Evolutionary conservation across 306 rosid genomes (phyloP), one percentile per base, ranked within the genome.

Genomic region (Mimosa bimucronata): DNA sequence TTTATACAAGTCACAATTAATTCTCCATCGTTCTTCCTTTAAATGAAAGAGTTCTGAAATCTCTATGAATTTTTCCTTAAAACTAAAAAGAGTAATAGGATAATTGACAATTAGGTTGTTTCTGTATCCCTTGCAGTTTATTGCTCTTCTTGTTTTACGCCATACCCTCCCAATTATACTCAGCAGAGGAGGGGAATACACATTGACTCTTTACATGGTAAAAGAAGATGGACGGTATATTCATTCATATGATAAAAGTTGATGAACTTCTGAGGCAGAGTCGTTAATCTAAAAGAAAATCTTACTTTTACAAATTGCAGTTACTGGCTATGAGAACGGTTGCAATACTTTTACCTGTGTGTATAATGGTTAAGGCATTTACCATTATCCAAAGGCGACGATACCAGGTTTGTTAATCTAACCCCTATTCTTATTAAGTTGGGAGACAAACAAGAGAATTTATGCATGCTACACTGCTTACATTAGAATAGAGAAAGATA

Each of bases 161-260:
- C 94, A 91, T 74, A 85, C 87, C 55, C 93, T 94, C 53, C 92
- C 94, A 16, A 52, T 91, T 38, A 72, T 91, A 87, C 76, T 92
- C 52, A 75, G 82, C 38, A 94, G 82, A 81, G 84, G 73, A 37
- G 90, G 82, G 76, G 92, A 85, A 68, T 84, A 86, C 83, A 77
- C 97, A 9, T 50, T 85, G 84, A 84, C 89, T 16, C 75, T 92
- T 66, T 76, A 80, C 58, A 82, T 48, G 80, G 97, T 92, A 84
- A 86, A 87, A 42, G n/a, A 74, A 19, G 10, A 48, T 50, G 55
- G 57, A 58, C 26, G 37, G 16, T 14, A 25, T 28, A 38, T 42
- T 19, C 16, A 29, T 53, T 55, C 29, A 55, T 21, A 16, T 79
- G 34, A 30, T 78, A 53, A 29, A 71, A 38, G 26, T 31, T 64